Evolutionary conservation across 192 early-diverging fungal genomes (phyloP).

Genomic region (Bifiguratus adelaidae): DNA sequence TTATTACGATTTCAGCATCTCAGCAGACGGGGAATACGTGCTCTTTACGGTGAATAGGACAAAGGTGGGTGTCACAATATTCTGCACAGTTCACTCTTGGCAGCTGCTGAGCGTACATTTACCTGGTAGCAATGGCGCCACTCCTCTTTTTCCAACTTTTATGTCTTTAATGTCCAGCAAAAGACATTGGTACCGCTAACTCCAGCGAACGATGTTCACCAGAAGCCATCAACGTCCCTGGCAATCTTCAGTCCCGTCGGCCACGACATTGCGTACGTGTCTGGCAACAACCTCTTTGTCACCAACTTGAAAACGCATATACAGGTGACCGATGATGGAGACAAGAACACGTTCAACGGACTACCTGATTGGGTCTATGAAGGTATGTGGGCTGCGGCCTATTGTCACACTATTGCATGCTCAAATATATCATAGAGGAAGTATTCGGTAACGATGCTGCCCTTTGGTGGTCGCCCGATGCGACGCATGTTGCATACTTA

Average conservation of each 20-base stretch:
- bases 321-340: constrained; percentile 80
- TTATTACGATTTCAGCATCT: constrained; percentile 46
- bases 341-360: constrained; percentile 75
- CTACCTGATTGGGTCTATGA: constrained; percentile 99
- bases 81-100: background rate
- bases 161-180: constrained; percentile 56
- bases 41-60: constrained; percentile 57
- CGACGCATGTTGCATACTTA: constrained; percentile 64
- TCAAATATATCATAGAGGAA: constrained; percentile 52
- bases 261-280: constrained; percentile 72
- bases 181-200: constrained; percentile 51
- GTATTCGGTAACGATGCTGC: constrained; percentile 56
- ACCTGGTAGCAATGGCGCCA: constrained; percentile 66
- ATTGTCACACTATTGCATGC: background rate
- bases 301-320: constrained; percentile 57
- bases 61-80: constrained; percentile 23
- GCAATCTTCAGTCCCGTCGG: constrained; percentile 73
- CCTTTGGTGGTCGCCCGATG: constrained; percentile 86
- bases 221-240: constrained; percentile 41
- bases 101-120: background rate
- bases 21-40: constrained; percentile 68
- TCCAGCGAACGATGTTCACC: constrained; percentile 16
- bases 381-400: constrained; percentile 11
- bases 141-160: constrained; percentile 72
- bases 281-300: constrained; percentile 81